A percentile compares a stretch with the other conserved stretches of the same genome.
phyloP scores from a whole-genome alignment of 1,284 basidiomycete genomes.

The Ganoderma lucidum region DNA sequence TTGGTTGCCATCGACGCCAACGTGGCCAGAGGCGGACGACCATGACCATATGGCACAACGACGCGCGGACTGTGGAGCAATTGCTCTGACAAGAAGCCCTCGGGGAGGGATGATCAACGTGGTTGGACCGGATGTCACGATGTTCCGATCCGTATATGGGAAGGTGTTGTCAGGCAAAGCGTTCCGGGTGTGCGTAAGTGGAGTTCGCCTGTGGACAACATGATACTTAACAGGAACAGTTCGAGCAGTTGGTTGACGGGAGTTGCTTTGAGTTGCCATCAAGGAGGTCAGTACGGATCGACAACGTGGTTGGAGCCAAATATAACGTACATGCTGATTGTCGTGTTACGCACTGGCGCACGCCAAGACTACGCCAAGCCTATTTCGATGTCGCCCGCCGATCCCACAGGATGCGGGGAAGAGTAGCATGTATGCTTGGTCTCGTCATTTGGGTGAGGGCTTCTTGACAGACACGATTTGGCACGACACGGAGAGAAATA shows the following conservation, averaged over 20 bases:
- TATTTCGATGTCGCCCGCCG: not conserved
- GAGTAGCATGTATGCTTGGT: not conserved
- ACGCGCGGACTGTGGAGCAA: not conserved
- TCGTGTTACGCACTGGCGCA: not conserved
- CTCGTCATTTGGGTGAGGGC: not conserved
- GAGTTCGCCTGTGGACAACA: not conserved
- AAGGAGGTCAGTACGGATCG: conserved; percentile 1
- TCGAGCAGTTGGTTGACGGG: not conserved
- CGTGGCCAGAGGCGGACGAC: not conserved
- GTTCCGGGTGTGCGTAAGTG: not conserved
- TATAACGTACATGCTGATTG: not conserved
- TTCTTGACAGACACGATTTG: not conserved
- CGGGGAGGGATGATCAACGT: not conserved
- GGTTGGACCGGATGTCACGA: not conserved
- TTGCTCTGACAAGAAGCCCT: not conserved
- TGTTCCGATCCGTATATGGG: not conserved
- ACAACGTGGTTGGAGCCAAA: not conserved
- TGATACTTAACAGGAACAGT: not conserved
- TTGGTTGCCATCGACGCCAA: not conserved
- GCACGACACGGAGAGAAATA: not conserved
- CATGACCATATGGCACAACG: not conserved
- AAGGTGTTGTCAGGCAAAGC: not conserved
- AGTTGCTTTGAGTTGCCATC: not conserved
- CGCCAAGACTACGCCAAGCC: not conserved
- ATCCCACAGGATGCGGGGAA: not conserved